These are phyloP conservation scores for Hibiscus mutabilis DNA, from an alignment of 345 rosid genomes.

Conservation along the genomic window DNA sequence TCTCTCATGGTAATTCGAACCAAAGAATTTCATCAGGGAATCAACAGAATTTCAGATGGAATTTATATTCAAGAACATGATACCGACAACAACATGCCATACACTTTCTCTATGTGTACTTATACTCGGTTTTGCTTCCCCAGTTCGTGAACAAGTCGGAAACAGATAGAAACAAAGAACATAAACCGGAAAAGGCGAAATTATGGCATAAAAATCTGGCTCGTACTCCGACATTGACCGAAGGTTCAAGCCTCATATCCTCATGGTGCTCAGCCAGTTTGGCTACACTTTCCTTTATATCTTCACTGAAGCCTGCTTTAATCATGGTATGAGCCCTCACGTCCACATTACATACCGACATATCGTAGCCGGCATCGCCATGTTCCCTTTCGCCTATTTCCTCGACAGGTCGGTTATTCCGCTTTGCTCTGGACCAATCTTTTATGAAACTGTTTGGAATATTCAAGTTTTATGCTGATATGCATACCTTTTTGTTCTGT, in stretches of 20 bases:
- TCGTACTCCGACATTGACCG: not conserved
- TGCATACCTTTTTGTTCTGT: not conserved
- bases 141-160: not conserved
- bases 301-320: slow-evolving; percentile 59
- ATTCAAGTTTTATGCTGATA: not conserved
- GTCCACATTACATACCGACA: slow-evolving; percentile 62
- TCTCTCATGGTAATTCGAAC: not conserved
- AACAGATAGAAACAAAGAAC: not conserved
- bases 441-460: not conserved
- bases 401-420: slow-evolving; percentile 32
- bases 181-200: not conserved
- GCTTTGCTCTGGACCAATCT: not conserved
- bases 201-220: slow-evolving; percentile 6
- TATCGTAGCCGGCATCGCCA: slow-evolving; percentile 31
- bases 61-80: slow-evolving; percentile 25
- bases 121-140: not conserved
- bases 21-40: not conserved
- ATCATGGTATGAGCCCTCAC: slow-evolving; percentile 66
- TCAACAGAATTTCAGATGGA: slow-evolving; percentile 8
- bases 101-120: not conserved
- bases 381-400: slow-evolving; percentile 52
- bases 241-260: slow-evolving; percentile 46
- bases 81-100: slow-evolving; percentile 17
- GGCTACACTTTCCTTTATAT: slow-evolving; percentile 51
- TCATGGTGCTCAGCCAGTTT: slow-evolving; percentile 44